Conservation (phyloP, 306 rosid species). For the Castanopsis chinensis region DNA sequence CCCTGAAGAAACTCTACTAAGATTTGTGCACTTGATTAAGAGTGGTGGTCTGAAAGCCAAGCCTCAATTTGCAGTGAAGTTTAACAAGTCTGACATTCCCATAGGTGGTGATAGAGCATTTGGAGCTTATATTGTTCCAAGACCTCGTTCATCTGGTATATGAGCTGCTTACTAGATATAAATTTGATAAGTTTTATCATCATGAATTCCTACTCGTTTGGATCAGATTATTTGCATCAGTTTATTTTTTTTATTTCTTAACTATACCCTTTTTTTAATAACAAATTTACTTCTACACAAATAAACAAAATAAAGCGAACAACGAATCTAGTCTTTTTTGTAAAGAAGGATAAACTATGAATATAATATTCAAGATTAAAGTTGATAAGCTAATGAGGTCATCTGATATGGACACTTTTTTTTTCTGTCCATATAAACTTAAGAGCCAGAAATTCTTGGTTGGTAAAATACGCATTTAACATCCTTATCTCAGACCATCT, state of each 20-base stretch:
- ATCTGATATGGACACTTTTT: neutral
- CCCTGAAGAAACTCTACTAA: slow-evolving; percentile 83
- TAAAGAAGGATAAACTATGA: neutral
- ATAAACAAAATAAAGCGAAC: too few species aligned
- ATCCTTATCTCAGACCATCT: neutral
- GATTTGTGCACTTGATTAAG: slow-evolving; percentile 75
- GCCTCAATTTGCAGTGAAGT: slow-evolving; percentile 74
- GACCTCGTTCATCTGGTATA: slow-evolving; percentile 76
- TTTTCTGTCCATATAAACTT: neutral
- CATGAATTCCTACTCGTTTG: neutral
- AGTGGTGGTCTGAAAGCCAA: slow-evolving; percentile 73
- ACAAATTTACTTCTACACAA: too few species aligned
- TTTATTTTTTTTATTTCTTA: too few species aligned
- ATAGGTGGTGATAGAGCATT: slow-evolving; percentile 62
- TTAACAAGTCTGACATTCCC: slow-evolving; percentile 79
- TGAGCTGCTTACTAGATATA: neutral
- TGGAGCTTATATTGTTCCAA: slow-evolving; percentile 73
- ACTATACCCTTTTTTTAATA: too few species aligned
- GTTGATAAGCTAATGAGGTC: neutral
- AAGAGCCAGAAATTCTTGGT: neutral
- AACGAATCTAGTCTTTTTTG: too few species aligned
- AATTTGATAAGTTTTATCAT: neutral
- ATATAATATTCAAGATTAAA: neutral
- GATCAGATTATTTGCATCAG: too few species aligned
- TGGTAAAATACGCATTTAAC: neutral